Evolutionary conservation across 495 filamentous ascomycete species (phyloP).

Genomic region (Cryomyces minteri): DNA sequence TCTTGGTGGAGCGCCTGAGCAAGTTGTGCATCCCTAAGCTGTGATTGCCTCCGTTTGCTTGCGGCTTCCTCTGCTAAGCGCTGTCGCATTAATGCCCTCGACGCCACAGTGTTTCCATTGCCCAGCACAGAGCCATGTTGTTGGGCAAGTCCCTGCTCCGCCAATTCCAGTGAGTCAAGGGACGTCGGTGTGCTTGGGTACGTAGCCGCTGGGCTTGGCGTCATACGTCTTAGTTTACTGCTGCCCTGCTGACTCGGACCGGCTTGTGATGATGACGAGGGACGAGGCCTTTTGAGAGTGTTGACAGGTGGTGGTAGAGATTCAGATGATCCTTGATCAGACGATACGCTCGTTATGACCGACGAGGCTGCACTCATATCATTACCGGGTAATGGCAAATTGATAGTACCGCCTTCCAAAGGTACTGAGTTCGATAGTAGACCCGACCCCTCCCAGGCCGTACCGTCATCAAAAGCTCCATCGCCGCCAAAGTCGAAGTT

Average conservation of each 20-base stretch:
- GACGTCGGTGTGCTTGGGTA: not conserved
- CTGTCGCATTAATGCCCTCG: not conserved
- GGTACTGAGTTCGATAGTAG: too few relatives aligned
- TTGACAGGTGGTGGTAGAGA: too few relatives aligned
- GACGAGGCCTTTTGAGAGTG: too few relatives aligned
- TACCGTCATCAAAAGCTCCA: too few relatives aligned
- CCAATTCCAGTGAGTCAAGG: not conserved
- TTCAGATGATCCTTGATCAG: not conserved
- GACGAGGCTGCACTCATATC: too few relatives aligned
- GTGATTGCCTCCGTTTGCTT: not conserved
- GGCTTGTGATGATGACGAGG: too few relatives aligned
- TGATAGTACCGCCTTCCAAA: too few relatives aligned
- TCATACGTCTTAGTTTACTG: not conserved
- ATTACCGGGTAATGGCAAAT: too few relatives aligned
- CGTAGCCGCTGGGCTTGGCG: not conserved
- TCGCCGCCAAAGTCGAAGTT: too few relatives aligned
- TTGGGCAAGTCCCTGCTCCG: not conserved
- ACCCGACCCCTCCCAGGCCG: too few relatives aligned
- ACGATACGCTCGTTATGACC: not conserved
- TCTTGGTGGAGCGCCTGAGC: not conserved
- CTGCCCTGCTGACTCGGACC: not conserved
- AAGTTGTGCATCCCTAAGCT: constrained; percentile 1
- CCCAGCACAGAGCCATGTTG: not conserved
- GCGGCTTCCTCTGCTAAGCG: not conserved
- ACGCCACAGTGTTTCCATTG: not conserved